These are phyloP conservation scores for Incumbomyces delicatus DNA, from an alignment of 2,329 filamentous ascomycete genomes.

Conservation along the genomic window DNA sequence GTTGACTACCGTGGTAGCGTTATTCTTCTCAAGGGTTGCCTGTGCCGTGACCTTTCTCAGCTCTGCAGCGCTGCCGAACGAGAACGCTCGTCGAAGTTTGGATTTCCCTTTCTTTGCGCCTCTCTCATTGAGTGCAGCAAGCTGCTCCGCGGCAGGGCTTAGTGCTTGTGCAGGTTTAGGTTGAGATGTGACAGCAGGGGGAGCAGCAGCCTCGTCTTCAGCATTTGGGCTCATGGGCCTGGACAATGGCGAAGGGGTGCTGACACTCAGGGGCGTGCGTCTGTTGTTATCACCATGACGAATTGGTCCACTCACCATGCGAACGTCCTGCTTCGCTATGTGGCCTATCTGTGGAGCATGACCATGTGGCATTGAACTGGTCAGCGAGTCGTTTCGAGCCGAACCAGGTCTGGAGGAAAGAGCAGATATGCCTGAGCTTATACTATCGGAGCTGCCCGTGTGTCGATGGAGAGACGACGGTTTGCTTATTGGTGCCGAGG, in stretches of 20 bases:
- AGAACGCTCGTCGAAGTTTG: constrained; percentile 80
- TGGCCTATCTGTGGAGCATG: constrained; percentile 2
- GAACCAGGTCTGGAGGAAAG: constrained; percentile 43
- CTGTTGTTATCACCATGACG: constrained; percentile 60
- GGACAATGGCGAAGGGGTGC: constrained; percentile 63
- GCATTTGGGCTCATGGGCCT: constrained; percentile 56
- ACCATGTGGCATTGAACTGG: neutral
- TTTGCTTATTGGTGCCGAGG: constrained; percentile 7
- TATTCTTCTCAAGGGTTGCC: constrained; percentile 41
- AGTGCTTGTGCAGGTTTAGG: constrained; percentile 13
- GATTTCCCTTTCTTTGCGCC: constrained; percentile 77
- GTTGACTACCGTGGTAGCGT: constrained; percentile 35
- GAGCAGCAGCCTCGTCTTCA: constrained; percentile 28
- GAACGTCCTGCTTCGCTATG: constrained; percentile 41
- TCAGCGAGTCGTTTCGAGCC: constrained; percentile 3
- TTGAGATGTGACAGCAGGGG: constrained; percentile 20
- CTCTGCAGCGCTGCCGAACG: constrained; percentile 90
- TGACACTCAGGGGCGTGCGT: constrained; percentile 35
- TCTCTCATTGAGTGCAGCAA: constrained; percentile 79
- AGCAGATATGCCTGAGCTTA: constrained; percentile 36
- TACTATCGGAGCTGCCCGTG: constrained; percentile 57
- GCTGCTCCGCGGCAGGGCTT: constrained; percentile 72
- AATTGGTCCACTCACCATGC: constrained; percentile 49
- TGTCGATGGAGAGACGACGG: constrained; percentile 31
- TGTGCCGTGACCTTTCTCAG: constrained; percentile 65